A percentile compares a stretch with the other conserved stretches of the same genome.
These are phyloP conservation scores for Guyanaporus albipodus DNA, from an alignment of 768 basidiomycete species.

Conservation along the genomic window DNA sequence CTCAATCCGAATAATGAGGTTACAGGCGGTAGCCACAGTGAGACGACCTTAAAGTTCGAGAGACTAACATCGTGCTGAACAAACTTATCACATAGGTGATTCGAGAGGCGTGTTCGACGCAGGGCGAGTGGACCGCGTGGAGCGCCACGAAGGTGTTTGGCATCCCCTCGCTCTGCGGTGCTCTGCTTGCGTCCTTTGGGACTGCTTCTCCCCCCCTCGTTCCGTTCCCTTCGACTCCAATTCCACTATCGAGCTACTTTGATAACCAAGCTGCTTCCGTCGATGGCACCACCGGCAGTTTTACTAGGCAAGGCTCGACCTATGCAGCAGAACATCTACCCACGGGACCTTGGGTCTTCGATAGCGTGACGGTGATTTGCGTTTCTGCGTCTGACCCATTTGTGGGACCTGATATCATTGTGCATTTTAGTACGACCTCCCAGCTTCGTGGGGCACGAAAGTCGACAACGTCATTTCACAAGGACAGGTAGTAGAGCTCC, in stretches of 20 bases:
- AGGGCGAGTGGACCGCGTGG: constrained; percentile 9
- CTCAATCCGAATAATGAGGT: too few relatives aligned
- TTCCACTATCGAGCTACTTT: constrained; percentile 32
- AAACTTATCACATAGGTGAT: constrained; percentile 4
- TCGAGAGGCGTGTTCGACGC: constrained; percentile 9
- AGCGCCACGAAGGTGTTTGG: constrained; percentile 15
- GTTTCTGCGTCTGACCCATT: not conserved
- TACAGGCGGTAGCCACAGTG: constrained; percentile 10
- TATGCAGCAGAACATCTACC: constrained; percentile 41
- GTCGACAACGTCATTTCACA: constrained; percentile 45
- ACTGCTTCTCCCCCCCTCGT: constrained; percentile 10
- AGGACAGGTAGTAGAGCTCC: constrained; percentile 38
- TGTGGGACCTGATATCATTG: not conserved
- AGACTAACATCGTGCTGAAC: not conserved
- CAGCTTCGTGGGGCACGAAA: constrained; percentile 36
- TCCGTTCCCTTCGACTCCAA: constrained; percentile 30
- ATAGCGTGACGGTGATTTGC: constrained; percentile 37
- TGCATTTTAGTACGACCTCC: constrained; percentile 41
- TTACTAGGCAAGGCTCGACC: constrained; percentile 38
- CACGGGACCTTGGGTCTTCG: constrained; percentile 34
- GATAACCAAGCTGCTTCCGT: constrained; percentile 44
- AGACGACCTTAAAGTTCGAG: constrained; percentile 3
- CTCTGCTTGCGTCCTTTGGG: constrained; percentile 19
- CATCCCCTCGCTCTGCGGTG: constrained; percentile 21
- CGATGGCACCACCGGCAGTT: constrained; percentile 36